Base-by-base conservation (phyloP, 2,329 filamentous ascomycete species). In the Cercospora nicotianae region DNA sequence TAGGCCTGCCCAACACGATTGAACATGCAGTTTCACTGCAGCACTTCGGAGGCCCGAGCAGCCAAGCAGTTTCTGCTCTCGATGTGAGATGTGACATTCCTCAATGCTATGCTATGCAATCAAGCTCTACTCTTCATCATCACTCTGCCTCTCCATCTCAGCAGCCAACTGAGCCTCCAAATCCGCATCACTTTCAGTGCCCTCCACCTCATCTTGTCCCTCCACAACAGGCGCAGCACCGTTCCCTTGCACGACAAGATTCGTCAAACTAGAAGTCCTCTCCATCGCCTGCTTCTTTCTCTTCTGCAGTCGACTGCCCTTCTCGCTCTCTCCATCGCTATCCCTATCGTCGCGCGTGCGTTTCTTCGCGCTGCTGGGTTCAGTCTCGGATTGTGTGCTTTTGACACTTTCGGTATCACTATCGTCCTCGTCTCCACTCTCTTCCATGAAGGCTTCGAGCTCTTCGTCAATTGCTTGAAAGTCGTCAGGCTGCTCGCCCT, bases 371-470 rank as follows among this genome's bases (percentile, higher is more conserved):
- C 71, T 72, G 3, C 70, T 64, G 26, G 48, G 23, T 23, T 55
- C 48, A 16, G 48, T 1, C 3, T 26, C 48, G 2, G 48, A 55
- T 3, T 13, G 23, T 7, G 78, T 78, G 68, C 67, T 72, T 45
- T 65, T 36, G 2, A 70, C 66, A 48, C 73, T 75, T 42, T 76
- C 73, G 5, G 62, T 57, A 48, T 75, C 75, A 18, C 67, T 73
- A 10, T 67, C 66, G 18, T 71, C 73, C 9, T 87, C 84, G 65
- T 81, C 82, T 66, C 85, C 84, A 31, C 82, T 83, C 0, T 85
- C 85, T 2, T 81, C 84, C 72, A 95, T 81, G 72, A 95, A 94
- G 57, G 92, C 91, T 13, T 87, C 87, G 9, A 96, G 81, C 75
- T 96, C 93, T 67, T 91, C 89, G 71, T 93, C 89, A 1, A 81